Evolutionary conservation across 2,329 filamentous ascomycete species (phyloP).

Genomic region (Monilinia vaccinii-corymbosi): DNA sequence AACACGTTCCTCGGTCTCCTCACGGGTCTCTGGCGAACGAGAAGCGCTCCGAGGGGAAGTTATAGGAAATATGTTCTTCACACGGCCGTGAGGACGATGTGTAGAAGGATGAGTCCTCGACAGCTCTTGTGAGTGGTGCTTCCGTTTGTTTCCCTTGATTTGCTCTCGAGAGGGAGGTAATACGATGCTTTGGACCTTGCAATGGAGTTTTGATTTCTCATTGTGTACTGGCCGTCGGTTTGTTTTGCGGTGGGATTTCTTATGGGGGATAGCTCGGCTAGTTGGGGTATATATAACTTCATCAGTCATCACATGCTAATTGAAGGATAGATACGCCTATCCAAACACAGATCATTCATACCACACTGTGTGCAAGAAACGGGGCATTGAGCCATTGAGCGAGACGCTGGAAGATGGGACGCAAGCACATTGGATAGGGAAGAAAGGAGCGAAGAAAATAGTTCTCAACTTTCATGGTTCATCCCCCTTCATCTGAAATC

Average conservation of each 20-base stretch:
- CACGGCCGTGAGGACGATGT: conserved; percentile 15
- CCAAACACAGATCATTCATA: conserved; percentile 22
- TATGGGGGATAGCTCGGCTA: no score
- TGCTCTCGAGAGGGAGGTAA: not conserved
- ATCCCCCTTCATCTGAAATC: not conserved
- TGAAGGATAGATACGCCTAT: conserved; percentile 14
- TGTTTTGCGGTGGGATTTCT: not conserved
- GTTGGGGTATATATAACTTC: not conserved
- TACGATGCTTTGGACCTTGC: not conserved
- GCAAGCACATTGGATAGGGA: conserved; percentile 39
- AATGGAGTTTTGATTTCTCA: not conserved
- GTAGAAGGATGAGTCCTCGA: conserved; percentile 12
- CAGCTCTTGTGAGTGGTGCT: conserved; percentile 19
- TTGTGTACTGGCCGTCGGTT: not conserved
- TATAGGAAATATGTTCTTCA: conserved; percentile 18
- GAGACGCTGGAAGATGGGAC: conserved; percentile 31
- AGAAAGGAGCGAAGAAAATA: conserved; percentile 31
- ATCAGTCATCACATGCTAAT: not conserved
- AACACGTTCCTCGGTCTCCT: conserved; percentile 16
- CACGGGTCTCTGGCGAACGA: conserved; percentile 15
- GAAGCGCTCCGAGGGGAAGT: conserved; percentile 11
- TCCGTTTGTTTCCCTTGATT: not conserved
- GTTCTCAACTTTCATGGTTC: conserved; percentile 40
- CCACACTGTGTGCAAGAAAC: conserved; percentile 19
- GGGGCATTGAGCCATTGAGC: conserved; percentile 16